Evolutionary conservation across 139 green algal species (phyloP), one percentile per base, ranked within the genome.

Genomic region (Pedinophyceae sp.): DNA sequence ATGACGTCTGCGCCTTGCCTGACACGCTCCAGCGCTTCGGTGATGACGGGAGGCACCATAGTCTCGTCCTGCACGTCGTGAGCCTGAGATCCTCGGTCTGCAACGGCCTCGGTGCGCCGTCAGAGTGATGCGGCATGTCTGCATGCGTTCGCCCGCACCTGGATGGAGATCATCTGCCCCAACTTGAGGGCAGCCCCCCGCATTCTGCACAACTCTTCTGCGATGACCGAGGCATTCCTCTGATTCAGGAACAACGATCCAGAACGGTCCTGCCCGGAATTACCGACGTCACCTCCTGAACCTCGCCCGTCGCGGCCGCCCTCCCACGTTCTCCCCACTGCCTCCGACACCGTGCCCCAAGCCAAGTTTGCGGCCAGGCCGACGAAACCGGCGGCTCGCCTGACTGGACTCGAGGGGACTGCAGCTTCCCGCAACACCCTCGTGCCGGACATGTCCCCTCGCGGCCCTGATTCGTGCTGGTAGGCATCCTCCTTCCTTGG

Each of bases 161-260:
- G 87, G n/a, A 96, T 95, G 60, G 60, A 81, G 48, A 97, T 64
- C 88, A 97, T 95, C 70, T 97, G 88, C 3, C 88, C 88, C 19
- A 97, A 68, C 77, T 97, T 97, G 3, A 97, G 77, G 4, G 87
- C 88, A 4, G 88, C 87, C 1, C 88, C 88, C 3, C 68, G 52
- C 58, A 68, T 67, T 24, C 61, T 29, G 43, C 47, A 64, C 4
- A 27, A 17, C 10, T 13, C 22, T 16, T 54, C 53, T 5, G 27
- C 51, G 19, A 57, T 19, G 27, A 29, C 20, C 27, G 20, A 7
- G 27, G 51, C 51, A 22, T 57, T 45, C 6, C 27, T 54, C 50
- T 94, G 81, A 4, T 70, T 84, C 7, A 94, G 30, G 41, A 74
- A 72, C 20, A 24, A 23, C 28, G 22, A 45, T 55, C 46, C 17